A percentile compares a stretch with the other conserved stretches of the same genome.
Evolutionary conservation across 2,329 filamentous ascomycete genomes (phyloP).

Genomic region (Thielaviopsis euricoi): DNA sequence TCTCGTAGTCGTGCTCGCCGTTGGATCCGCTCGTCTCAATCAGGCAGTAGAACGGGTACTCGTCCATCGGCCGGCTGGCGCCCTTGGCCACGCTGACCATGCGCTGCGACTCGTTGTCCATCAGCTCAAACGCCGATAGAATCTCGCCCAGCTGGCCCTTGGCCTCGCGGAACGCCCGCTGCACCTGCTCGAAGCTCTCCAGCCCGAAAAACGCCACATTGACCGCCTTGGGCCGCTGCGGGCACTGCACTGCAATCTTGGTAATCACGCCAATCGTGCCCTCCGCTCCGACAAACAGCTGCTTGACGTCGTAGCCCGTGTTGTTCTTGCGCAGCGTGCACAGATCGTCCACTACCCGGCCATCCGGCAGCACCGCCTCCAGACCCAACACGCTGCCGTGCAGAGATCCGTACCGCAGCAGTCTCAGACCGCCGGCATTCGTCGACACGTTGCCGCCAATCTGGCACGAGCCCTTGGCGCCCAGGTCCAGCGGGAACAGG

Average conservation of each 20-base stretch:
- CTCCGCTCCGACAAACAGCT: constrained; percentile 89
- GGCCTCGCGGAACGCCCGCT: constrained; percentile 71
- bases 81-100: constrained; percentile 60
- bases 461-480: constrained; percentile 92
- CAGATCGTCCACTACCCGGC: constrained; percentile 80
- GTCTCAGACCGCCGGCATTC: constrained; percentile 79
- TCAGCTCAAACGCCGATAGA: constrained; percentile 90
- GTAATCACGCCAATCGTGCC: constrained; percentile 93
- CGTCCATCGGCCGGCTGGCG: constrained; percentile 66
- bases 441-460: constrained; percentile 92
- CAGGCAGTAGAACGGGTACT: constrained; percentile 88
- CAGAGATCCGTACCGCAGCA: constrained; percentile 83
- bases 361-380: constrained; percentile 85
- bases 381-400: constrained; percentile 87
- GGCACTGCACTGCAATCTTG: constrained; percentile 74
- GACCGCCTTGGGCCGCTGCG: constrained; percentile 69
- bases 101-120: constrained; percentile 73
- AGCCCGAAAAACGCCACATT: constrained; percentile 93
- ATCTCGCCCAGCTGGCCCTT: constrained; percentile 88
- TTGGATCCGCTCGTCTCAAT: constrained; percentile 95
- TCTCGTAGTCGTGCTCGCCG: constrained; percentile 79
- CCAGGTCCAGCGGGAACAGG: constrained; percentile 93
- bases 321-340: constrained; percentile 91
- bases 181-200: constrained; percentile 77
- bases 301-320: constrained; percentile 93